Conservation (phyloP, 2,329 filamentous ascomycete genomes). For the Raffaelea albimanens region DNA sequence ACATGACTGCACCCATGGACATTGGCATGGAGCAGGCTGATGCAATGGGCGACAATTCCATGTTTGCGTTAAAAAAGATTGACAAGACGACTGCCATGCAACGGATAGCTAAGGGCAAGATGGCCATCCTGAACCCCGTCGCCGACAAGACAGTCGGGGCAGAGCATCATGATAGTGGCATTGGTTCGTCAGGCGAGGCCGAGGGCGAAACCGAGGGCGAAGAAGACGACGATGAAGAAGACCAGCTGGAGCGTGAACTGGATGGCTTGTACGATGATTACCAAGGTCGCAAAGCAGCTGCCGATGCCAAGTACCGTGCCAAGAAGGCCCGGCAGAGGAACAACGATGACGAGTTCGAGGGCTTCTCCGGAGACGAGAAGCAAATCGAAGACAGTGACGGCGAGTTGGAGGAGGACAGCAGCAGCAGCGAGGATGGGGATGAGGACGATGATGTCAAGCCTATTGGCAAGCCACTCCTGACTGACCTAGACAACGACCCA, state of each 20-base stretch:
- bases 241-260: conserved; percentile 73
- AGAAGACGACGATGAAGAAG: conserved; percentile 56
- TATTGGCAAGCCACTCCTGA: conserved; percentile 38
- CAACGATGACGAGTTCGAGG: conserved; percentile 85
- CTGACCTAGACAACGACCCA: conserved; percentile 48
- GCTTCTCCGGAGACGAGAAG: conserved; percentile 51
- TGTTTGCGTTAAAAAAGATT: conserved; percentile 77
- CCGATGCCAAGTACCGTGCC: conserved; percentile 79
- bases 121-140: conserved; percentile 53
- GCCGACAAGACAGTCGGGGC: conserved; percentile 27
- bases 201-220: conserved; percentile 36
- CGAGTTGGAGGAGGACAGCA: conserved; percentile 50
- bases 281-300: conserved; percentile 66
- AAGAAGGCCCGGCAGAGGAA: conserved; percentile 79
- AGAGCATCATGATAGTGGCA: conserved; percentile 52
- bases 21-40: conserved; percentile 86
- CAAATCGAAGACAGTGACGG: conserved; percentile 44
- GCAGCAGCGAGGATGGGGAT: conserved; percentile 52
- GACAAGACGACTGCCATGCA: conserved; percentile 65
- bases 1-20: conserved; percentile 93
- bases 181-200: conserved; percentile 42
- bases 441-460: conserved; percentile 27
- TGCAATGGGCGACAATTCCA: conserved; percentile 67
- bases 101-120: conserved; percentile 67
- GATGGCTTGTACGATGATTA: conserved; percentile 84